Evolutionary conservation across 805 yeast genomes (phyloP), one percentile per base, ranked within the genome.

Genomic region (Metschnikowia borealis): DNA sequence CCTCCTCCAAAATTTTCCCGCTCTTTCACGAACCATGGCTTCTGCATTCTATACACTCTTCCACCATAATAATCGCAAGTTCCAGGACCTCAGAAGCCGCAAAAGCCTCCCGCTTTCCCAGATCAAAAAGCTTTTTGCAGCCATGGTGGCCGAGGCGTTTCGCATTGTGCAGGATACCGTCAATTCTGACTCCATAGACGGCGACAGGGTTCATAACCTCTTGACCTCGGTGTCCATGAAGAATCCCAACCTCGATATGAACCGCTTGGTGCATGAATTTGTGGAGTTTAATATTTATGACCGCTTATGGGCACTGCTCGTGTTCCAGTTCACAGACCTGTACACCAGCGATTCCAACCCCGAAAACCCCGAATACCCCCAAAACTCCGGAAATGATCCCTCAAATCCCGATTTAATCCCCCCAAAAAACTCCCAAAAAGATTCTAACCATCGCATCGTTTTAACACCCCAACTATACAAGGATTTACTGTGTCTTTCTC

Each of bases 201-300:
- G 72, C 11, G 73, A 70, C 45, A 65, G 64, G 32, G 62, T 69
- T 2, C 68, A 63, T 53, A 59, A 63, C 44, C 42, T 71, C 11
- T 61, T 73, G 3, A 62, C 61, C 29, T 60, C 65, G 35, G 62
- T 73, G 5, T 56, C 70, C 3, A 47, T 57, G 3, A 56, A 68
- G 11, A 64, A 71, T 38, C 77, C 79, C 0, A 65, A 61, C 0
- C 52, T 76, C 15, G 81, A 84, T 50, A 66, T 82, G 54, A 79
- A 73, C 55, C 73, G 72, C 50, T 70, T 82, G 41, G 72, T 89
- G 1, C 85, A 83, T 58, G 82, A 81, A 48, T 88, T 88, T 57
- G 83, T 88, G 14, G 97, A 91, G 58, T 58, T 75, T 52, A 82
- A 83, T 50, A 64, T 89, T 32, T 85, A 82, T 58, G 86, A 81